phyloP scores from a whole-genome alignment of 2,329 filamentous ascomycete genomes.

The Ceratocystis alfenasii region DNA sequence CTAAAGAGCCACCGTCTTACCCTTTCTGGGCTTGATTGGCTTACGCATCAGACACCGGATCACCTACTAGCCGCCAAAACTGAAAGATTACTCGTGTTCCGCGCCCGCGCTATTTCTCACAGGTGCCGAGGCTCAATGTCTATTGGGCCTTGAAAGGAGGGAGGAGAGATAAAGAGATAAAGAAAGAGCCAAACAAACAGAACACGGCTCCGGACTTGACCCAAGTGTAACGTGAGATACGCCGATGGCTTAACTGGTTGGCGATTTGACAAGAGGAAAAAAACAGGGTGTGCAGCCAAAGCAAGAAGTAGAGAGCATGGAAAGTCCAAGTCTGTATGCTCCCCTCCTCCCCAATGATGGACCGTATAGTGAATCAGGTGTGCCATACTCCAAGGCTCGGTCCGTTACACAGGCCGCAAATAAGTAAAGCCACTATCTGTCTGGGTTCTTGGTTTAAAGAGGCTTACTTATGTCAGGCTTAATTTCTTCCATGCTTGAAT shows the following conservation, averaged over 20 bases:
- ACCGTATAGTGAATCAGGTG: background rate
- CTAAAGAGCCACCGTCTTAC: background rate
- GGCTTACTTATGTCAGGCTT: background rate
- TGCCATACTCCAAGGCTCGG: background rate
- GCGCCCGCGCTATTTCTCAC: background rate
- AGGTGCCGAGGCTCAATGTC: background rate
- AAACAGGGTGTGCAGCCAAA: background rate
- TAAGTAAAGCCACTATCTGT: background rate
- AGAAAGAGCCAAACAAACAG: no score
- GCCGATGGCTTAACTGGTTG: background rate
- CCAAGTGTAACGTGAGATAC: background rate
- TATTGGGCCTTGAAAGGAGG: background rate
- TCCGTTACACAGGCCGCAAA: background rate
- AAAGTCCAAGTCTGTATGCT: no score
- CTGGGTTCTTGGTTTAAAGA: background rate
- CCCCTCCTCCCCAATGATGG: background rate
- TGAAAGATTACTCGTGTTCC: background rate
- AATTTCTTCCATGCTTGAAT: background rate
- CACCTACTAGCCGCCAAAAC: background rate
- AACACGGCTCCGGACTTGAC: background rate
- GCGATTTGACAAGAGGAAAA: background rate
- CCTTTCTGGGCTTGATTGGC: background rate
- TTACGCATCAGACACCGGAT: background rate
- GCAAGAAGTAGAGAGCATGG: no score
- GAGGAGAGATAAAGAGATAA: background rate